These are phyloP conservation scores for Lichenothelia convexa DNA, from an alignment of 495 filamentous ascomycete genomes.

Conservation along the genomic window DNA sequence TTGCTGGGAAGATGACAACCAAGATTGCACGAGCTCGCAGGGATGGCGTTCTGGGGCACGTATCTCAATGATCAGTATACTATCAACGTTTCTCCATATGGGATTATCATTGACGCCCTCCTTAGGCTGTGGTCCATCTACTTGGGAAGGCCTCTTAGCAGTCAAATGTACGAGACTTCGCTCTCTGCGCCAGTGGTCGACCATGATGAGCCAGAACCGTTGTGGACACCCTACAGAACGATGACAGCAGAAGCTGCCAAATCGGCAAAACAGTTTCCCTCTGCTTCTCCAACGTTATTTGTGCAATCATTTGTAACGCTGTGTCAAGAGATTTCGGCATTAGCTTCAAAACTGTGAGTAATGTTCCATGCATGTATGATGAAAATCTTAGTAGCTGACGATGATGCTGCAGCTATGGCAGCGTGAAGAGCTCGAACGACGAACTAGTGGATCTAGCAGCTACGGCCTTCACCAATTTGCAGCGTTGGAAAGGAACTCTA, in stretches of 20 bases:
- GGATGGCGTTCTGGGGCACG: slow-evolving; percentile 32
- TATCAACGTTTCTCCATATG: no score
- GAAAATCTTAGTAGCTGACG: neutral
- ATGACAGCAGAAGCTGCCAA: neutral
- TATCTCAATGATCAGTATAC: slow-evolving; percentile 32
- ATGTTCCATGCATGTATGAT: neutral
- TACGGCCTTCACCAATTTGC: slow-evolving; percentile 27
- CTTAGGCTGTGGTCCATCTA: slow-evolving; percentile 6
- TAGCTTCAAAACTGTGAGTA: neutral
- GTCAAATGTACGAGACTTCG: no score
- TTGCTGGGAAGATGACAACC: slow-evolving; percentile 25
- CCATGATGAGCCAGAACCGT: slow-evolving; percentile 8
- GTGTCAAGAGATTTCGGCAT: neutral
- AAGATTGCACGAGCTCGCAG: slow-evolving; percentile 28
- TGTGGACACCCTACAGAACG: neutral
- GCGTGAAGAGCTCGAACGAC: slow-evolving; percentile 16
- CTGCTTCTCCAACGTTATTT: neutral
- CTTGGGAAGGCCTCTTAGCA: slow-evolving; percentile 24
- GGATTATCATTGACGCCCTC: no score
- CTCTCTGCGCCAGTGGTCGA: slow-evolving; percentile 30
- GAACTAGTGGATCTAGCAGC: slow-evolving; percentile 27
- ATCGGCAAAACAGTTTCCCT: neutral
- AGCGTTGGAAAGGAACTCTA: slow-evolving; percentile 30
- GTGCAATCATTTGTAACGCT: neutral
- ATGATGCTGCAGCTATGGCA: slow-evolving; percentile 22